Base-by-base conservation (phyloP, 1,284 basidiomycete genomes). In the Austroboletus niveus region DNA sequence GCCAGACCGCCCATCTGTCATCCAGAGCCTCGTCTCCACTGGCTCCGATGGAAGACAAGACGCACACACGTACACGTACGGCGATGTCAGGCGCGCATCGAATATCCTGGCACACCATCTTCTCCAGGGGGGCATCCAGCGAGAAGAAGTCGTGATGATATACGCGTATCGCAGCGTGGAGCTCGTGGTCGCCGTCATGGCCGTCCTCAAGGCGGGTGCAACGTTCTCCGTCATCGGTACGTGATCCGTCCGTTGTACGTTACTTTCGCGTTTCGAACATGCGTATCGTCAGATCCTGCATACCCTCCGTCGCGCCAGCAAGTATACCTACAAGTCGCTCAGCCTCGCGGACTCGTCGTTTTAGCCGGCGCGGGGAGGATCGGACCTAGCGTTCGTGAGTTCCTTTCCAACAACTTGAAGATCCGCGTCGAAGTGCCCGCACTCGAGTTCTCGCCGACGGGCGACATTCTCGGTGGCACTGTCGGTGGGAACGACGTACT, bases 91-190 rank as follows among this genome's bases (percentile, higher is more conserved):
- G 53, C 80, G 80, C 47, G 92, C 95, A 8, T 85, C 89, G 5
- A 99, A 99, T 67, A 79, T 96, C 17, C 79, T 99, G 8, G 91
- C 97, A 0, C 96, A 99, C 66, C 85, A 97, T 61, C 80, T 99
- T 47, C 73, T 98, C 48, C 81, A 87, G 61, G 83, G 82, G 15
- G 96, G 96, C 12, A 75, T 99, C 12, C 80, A 96, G 71, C 78
- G 94, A 29, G 96, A 96, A 60, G 97, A 99, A 62, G 94, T 99
- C 20, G 94, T 99, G 50, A 98, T 97, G 84, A 91, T 99, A n/a
- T 99, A 99, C 67, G 97, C 97, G 0, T 87, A 98, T 63, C 85
- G 97, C 43, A 94, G 92, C 59, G 95, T 98, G 40, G 96, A 99
- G 69, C 85, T 99, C 46, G 93, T 98, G 8, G 91, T 99, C 6